Evolutionary conservation across 495 filamentous ascomycete genomes (phyloP).

Genomic region (Penicillium dipodomyicola): DNA sequence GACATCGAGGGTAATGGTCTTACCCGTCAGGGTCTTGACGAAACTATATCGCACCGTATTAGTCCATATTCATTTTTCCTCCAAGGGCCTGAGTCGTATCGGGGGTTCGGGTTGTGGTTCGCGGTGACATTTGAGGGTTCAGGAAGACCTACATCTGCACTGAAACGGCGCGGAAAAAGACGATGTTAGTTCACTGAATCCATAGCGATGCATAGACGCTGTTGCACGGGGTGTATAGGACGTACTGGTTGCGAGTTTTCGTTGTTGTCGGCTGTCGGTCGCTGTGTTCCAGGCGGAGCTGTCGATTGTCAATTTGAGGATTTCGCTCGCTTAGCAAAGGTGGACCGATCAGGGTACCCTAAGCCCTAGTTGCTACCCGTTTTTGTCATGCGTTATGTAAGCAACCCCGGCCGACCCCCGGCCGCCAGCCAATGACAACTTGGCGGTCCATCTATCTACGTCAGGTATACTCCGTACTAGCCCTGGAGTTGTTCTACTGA

Average conservation of each 20-base stretch:
- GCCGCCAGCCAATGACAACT: slow-evolving; percentile 3
- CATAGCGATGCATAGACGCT: slow-evolving; percentile 18
- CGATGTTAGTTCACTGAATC: slow-evolving; percentile 36
- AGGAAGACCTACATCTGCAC: slow-evolving; percentile 73
- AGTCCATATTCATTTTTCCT: slow-evolving; percentile 29
- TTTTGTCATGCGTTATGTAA: slow-evolving; percentile 21
- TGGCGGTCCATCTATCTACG: not conserved
- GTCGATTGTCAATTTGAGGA: slow-evolving; percentile 45
- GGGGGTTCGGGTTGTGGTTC: slow-evolving; percentile 17
- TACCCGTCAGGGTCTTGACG: slow-evolving; percentile 97
- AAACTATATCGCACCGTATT: slow-evolving; percentile 61
- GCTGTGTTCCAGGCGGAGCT: slow-evolving; percentile 44
- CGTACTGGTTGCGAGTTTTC: slow-evolving; percentile 62
- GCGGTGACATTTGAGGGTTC: slow-evolving; percentile 19
- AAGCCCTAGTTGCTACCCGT: slow-evolving; percentile 35
- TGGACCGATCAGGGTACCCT: slow-evolving; percentile 36
- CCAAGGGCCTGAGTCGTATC: slow-evolving; percentile 9
- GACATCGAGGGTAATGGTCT: slow-evolving; percentile 99
- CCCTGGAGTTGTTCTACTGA: not conserved
- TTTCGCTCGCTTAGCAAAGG: slow-evolving; percentile 49
- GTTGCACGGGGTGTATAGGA: slow-evolving; percentile 22
- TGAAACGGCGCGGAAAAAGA: slow-evolving; percentile 47
- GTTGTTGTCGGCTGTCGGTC: slow-evolving; percentile 51
- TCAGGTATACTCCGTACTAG: not conserved
- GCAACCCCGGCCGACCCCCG: not conserved